A percentile compares a stretch with the other conserved stretches of the same genome.
These are phyloP conservation scores for Globisporangium parvum DNA, from an alignment of 352 stramenopile genomes.

Conservation along the genomic window DNA sequence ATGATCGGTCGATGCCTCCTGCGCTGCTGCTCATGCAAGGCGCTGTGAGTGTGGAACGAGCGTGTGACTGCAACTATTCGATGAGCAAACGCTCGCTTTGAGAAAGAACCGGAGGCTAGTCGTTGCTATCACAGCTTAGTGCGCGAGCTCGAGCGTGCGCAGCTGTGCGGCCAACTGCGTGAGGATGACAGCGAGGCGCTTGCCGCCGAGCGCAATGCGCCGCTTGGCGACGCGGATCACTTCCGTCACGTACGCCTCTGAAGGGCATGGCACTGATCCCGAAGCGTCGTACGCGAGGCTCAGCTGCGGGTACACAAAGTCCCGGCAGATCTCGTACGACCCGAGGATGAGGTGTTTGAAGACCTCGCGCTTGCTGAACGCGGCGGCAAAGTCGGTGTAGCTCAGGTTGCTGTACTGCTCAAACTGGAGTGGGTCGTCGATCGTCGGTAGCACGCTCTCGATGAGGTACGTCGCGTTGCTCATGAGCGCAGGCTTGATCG, in stretches of 20 bases:
- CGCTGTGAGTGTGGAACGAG: no score
- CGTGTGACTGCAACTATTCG: no score
- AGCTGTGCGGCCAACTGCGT: slow-evolving; percentile 49
- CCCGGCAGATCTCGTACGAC: slow-evolving; percentile 20
- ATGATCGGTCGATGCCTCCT: no score
- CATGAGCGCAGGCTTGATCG: slow-evolving; percentile 10
- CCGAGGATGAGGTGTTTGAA: slow-evolving; percentile 23
- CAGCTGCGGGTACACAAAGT: slow-evolving; percentile 8
- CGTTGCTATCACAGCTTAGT: no score
- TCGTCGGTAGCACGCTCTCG: slow-evolving; percentile 17
- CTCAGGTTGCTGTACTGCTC: slow-evolving; percentile 29
- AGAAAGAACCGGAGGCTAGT: no score
- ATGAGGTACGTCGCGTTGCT: slow-evolving; percentile 44
- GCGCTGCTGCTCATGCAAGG: no score
- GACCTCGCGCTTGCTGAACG: background rate
- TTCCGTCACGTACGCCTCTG: slow-evolving; percentile 26
- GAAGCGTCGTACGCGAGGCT: slow-evolving; percentile 19
- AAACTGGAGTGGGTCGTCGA: slow-evolving; percentile 31
- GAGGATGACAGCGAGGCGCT: slow-evolving; percentile 45
- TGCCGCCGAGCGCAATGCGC: slow-evolving; percentile 40
- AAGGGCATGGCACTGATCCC: slow-evolving; percentile 14
- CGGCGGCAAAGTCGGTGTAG: slow-evolving; percentile 4
- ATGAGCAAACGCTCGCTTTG: no score
- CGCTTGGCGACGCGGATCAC: slow-evolving; percentile 29
- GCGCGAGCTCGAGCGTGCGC: slow-evolving; percentile 25